Conservation (phyloP, 805 yeast species). For the Myxozyma monticola region DNA sequence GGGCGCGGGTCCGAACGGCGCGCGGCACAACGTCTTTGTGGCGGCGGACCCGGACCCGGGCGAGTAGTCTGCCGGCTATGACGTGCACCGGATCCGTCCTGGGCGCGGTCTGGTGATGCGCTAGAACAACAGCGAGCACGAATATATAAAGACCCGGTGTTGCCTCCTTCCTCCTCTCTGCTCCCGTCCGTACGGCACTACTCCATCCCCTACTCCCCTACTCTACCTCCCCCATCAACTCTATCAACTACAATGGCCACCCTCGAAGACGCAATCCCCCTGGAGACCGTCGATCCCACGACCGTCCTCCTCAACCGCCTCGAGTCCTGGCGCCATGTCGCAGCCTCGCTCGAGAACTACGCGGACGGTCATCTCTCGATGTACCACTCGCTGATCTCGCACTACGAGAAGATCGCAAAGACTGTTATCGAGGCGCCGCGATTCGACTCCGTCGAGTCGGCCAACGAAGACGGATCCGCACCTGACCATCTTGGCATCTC, state of each 20-base stretch:
- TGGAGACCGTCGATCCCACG: slow-evolving; percentile 41
- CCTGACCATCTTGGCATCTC: slow-evolving; percentile 36
- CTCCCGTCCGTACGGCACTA: too few relatives aligned
- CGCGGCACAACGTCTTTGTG: too few relatives aligned
- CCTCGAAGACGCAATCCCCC: slow-evolving; percentile 28
- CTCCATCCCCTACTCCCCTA: too few relatives aligned
- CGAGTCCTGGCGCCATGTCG: slow-evolving; percentile 43
- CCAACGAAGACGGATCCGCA: slow-evolving; percentile 13
- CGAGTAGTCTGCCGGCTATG: too few relatives aligned
- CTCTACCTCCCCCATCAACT: too few relatives aligned
- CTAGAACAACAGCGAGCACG: too few relatives aligned
- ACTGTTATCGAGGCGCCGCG: slow-evolving; percentile 39
- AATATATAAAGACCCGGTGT: too few relatives aligned
- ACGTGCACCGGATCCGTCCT: too few relatives aligned
- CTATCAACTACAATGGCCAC: not conserved
- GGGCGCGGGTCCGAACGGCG: too few relatives aligned
- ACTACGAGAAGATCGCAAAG: slow-evolving; percentile 41
- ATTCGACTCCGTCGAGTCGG: slow-evolving; percentile 34
- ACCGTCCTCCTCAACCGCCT: slow-evolving; percentile 40
- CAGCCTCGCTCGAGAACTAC: slow-evolving; percentile 37
- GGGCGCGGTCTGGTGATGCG: too few relatives aligned
- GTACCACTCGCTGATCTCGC: slow-evolving; percentile 36
- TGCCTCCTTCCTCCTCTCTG: too few relatives aligned
- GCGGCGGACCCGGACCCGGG: too few relatives aligned
- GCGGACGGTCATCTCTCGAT: slow-evolving; percentile 35